Base-by-base conservation (phyloP, 2,329 filamentous ascomycete genomes). In the Decorospora gaudefroyi region DNA sequence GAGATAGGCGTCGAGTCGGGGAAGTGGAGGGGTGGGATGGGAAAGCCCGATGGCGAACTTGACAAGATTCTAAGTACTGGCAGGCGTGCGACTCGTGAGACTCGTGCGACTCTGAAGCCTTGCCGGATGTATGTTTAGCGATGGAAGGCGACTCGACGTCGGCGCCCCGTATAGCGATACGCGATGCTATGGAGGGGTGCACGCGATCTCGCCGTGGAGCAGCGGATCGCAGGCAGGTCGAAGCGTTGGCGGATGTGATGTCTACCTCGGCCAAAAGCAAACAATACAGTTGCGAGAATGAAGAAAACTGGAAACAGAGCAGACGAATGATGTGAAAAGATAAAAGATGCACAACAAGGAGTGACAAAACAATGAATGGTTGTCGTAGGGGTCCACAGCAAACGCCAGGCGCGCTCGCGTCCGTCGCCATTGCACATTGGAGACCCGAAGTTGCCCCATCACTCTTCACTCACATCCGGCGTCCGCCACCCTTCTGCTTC, bases 11-110 rank as follows among this genome's bases (percentile, higher is more conserved):
- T 51, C 43, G 35, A 48, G 41, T 30, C 43, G 26, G 33, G 59
- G 45, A 33, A 42, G 30, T 42, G 55, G 49, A 43, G 57, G 49
- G n/a, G n/a, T n/a, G n/a, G n/a, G n/a, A n/a, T n/a, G n/a, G n/a
- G n/a, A n/a, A n/a, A n/a, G n/a, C n/a, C n/a, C n/a, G n/a, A n/a
- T n/a, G n/a, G n/a, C n/a, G n/a, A n/a, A n/a, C n/a, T n/a, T n/a
- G n/a, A n/a, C n/a, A n/a, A n/a, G n/a, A n/a, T n/a, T n/a, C n/a
- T n/a, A n/a, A n/a, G n/a, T n/a, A 40, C 27, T 30, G 46, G 35
- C 46, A 49, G 45, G 49, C 41, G 46, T 45, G 42, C 44, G 42
- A 46, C 42, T 47, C 40, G 53, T 47, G 47, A 40, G 38, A n/a
- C n/a, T n/a, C 29, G 27, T 28, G 23, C 18, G 35, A 31, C 29